Percentiles rank a stretch among this genome's conserved stretches.
These are phyloP conservation scores for Cardamine resedifolia DNA, from an alignment of 345 rosid genomes.

Conservation along the genomic window DNA sequence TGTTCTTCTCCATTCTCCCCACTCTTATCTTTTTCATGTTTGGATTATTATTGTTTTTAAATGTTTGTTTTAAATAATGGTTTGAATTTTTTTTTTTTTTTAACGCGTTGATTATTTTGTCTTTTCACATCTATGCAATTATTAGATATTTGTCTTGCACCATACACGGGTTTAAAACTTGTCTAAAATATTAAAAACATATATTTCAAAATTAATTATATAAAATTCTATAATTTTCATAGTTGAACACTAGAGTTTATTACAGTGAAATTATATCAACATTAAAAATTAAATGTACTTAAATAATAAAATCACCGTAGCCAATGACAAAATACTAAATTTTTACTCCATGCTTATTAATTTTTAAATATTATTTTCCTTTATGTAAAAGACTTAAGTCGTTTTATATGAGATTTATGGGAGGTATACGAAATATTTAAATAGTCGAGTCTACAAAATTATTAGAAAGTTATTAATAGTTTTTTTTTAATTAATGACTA, in stretches of 20 bases:
- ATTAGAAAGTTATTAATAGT: neutral
- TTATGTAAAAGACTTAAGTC: too few species aligned
- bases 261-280: neutral
- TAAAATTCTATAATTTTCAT: neutral
- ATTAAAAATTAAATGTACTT: neutral
- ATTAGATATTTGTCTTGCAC: neutral
- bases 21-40: constrained; percentile 5
- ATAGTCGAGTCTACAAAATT: neutral
- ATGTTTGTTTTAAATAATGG: neutral
- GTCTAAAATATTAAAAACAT: neutral
- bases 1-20: neutral
- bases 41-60: neutral
- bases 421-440: too few species aligned
- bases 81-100: neutral
- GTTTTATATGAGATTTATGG: too few species aligned
- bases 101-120: neutral
- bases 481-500: neutral
- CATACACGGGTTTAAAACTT: neutral
- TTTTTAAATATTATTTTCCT: too few species aligned
- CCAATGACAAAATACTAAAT: neutral
- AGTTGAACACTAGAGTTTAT: neutral
- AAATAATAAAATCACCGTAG: neutral
- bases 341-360: too few species aligned
- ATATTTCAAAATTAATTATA: neutral
- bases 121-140: neutral